These are phyloP conservation scores for Diaporthe australafricana DNA, from an alignment of 2,329 filamentous ascomycete species.

Conservation along the genomic window DNA sequence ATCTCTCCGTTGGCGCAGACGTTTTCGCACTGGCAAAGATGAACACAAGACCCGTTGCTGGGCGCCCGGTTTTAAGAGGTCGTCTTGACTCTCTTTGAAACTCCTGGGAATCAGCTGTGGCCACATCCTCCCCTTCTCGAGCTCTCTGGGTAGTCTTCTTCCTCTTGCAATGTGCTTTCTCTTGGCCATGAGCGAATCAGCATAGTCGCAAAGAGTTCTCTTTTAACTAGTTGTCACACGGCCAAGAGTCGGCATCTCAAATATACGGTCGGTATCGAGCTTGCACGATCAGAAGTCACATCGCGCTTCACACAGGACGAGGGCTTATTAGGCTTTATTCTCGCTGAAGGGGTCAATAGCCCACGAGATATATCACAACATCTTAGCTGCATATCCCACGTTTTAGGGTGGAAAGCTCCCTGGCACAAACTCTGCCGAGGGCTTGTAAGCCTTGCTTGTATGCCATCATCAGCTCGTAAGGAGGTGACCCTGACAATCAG, in stretches of 20 bases:
- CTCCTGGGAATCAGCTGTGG: conserved; percentile 48
- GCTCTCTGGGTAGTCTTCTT: not conserved
- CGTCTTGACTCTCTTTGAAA: conserved; percentile 46
- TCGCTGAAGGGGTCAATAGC: conserved; percentile 13
- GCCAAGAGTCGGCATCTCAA: not conserved
- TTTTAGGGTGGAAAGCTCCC: conserved; percentile 14
- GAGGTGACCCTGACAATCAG: not conserved
- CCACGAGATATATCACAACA: conserved; percentile 14
- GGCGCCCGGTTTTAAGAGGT: conserved; percentile 46
- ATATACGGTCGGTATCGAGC: not conserved
- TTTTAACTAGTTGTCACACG: not conserved
- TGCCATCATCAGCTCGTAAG: not conserved
- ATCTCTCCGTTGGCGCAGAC: conserved; percentile 40
- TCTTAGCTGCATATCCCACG: conserved; percentile 19
- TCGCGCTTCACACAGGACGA: not conserved
- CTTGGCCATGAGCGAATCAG: not conserved
- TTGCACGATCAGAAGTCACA: conserved; percentile 14
- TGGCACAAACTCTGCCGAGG: not conserved
- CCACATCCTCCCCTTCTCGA: conserved; percentile 39
- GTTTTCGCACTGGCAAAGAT: conserved; percentile 45
- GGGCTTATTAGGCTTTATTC: not conserved
- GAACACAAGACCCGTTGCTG: conserved; percentile 45
- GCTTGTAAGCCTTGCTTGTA: not conserved
- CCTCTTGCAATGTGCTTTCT: not conserved
- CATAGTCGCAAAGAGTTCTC: too few relatives aligned